A percentile compares a stretch with the other conserved stretches of the same genome.
Evolutionary conservation across 2,329 filamentous ascomycete species (phyloP).

Genomic region (Phyllosticta paracitricarpa): DNA sequence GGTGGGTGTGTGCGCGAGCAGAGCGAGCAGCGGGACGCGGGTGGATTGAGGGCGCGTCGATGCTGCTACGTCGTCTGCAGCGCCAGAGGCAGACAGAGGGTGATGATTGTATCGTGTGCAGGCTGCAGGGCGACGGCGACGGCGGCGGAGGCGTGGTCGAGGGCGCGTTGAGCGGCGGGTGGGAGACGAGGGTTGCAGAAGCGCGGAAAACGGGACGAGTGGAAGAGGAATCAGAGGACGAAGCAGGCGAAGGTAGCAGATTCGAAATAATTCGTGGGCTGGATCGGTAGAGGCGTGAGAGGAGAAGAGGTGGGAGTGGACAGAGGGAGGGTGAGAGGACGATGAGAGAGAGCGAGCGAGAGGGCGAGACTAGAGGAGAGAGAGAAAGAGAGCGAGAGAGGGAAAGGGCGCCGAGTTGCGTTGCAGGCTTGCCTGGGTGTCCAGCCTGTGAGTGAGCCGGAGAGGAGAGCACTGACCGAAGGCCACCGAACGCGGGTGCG

Average conservation of each 20-base stretch:
- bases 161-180: conserved; percentile 1
- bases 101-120: neutral
- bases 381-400: neutral
- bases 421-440: neutral
- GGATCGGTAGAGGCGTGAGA: neutral
- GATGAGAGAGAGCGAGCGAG: neutral
- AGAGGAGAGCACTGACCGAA: too few relatives aligned
- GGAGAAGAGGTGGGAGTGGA: neutral
- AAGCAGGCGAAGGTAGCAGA: neutral
- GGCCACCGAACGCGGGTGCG: too few relatives aligned
- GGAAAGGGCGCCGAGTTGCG: neutral
- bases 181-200: neutral
- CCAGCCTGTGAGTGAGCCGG: too few relatives aligned
- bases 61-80: neutral
- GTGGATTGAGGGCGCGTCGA: neutral
- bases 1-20: neutral
- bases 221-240: neutral
- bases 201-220: neutral
- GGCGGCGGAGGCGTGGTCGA: neutral
- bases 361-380: neutral
- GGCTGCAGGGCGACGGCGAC: neutral
- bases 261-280: neutral
- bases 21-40: neutral
- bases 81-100: neutral
- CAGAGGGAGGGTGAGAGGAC: neutral